A percentile compares a stretch with the other conserved stretches of the same genome.
phyloP scores from a whole-genome alignment of 2,329 filamentous ascomycete genomes.

The Alternaria sp. region DNA sequence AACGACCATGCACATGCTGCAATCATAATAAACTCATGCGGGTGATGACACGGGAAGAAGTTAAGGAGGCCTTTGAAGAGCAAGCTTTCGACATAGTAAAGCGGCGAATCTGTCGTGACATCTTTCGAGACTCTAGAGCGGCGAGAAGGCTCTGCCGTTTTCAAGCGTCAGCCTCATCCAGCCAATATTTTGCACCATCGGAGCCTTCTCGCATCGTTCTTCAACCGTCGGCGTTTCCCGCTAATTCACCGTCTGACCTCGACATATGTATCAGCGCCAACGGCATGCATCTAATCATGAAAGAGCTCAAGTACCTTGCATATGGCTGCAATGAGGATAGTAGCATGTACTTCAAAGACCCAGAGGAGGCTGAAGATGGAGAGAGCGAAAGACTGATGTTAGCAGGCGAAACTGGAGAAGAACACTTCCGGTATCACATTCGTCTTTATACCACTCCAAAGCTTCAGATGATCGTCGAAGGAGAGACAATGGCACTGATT shows the following conservation, averaged over 20 bases:
- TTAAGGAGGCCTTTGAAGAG: not conserved
- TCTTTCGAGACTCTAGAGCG: conserved; percentile 1
- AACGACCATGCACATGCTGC: not conserved
- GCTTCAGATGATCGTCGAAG: not conserved
- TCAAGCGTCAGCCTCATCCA: not conserved
- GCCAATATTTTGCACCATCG: not conserved
- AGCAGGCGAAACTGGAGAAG: not conserved
- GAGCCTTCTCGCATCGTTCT: not conserved
- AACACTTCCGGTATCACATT: not conserved
- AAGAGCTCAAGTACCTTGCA: conserved; percentile 1
- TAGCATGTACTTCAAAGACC: not conserved
- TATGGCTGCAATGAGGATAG: not conserved
- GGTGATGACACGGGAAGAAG: not conserved
- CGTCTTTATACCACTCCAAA: not conserved
- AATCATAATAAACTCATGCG: not conserved
- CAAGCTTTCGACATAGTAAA: conserved; percentile 5
- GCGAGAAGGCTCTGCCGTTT: not conserved
- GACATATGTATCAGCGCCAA: not conserved
- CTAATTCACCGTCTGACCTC: not conserved
- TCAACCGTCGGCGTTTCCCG: not conserved
- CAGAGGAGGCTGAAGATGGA: conserved; percentile 1
- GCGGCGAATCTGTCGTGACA: not conserved
- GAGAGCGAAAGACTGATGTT: not conserved
- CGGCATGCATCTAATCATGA: not conserved
- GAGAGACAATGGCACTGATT: not conserved